These are phyloP conservation scores for Lobosporangium transversale DNA, from an alignment of 192 early-diverging fungal species.

Conservation along the genomic window DNA sequence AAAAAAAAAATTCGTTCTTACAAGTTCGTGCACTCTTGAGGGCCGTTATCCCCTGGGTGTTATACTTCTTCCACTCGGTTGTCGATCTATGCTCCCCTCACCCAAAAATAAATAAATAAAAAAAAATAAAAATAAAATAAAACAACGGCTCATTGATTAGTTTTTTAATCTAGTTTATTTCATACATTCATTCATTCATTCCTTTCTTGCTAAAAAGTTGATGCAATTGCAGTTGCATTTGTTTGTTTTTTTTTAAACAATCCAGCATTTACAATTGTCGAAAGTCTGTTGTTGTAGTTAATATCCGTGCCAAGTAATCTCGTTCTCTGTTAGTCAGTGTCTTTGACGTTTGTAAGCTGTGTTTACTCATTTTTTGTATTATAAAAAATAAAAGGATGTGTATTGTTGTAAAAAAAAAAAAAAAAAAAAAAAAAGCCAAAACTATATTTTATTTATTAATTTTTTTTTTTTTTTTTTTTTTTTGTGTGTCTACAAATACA, in stretches of 20 bases:
- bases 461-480: no score
- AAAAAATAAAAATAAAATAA: no score
- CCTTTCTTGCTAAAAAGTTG: no score
- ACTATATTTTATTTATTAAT: no score
- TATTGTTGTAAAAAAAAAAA: slow-evolving; percentile 24
- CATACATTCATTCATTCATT: no score
- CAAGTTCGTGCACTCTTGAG: slow-evolving; percentile 42
- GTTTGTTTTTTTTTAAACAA: no score
- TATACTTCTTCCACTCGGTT: slow-evolving; percentile 36
- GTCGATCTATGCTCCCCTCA: slow-evolving; percentile 20
- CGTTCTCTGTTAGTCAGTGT: slow-evolving; percentile 36
- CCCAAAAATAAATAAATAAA: no score
- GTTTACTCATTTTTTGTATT: not conserved
- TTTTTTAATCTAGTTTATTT: no score
- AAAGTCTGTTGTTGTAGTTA: slow-evolving; percentile 32
- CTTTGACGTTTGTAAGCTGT: slow-evolving; percentile 2
- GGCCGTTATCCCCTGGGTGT: slow-evolving; percentile 9
- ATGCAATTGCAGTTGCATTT: no score
- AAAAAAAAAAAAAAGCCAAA: not conserved
- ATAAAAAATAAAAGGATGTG: slow-evolving; percentile 22
- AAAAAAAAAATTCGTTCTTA: no score
- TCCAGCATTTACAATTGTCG: slow-evolving; percentile 30
- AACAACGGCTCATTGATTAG: no score
- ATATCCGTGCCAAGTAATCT: slow-evolving; percentile 15
- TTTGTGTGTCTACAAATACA: no score